Percentiles rank a stretch among this genome's conserved stretches.
Conservation (phyloP, 176 grass and related monocot genomes). For the Musa beccarii region DNA sequence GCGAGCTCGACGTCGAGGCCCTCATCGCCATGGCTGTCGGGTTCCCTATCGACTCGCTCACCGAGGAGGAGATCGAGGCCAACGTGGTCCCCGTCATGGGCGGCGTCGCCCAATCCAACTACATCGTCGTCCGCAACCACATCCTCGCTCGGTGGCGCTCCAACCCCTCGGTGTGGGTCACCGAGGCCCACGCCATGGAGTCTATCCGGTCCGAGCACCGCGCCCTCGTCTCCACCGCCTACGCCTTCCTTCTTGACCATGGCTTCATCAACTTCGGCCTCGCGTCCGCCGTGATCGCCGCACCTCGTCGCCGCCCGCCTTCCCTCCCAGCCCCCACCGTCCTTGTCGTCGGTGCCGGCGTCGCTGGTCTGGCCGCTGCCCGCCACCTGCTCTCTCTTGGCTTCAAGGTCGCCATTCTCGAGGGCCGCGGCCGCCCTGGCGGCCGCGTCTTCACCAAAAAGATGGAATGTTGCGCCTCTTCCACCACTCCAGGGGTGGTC, state of each 20-base stretch:
- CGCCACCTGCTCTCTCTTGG: constrained; percentile 71
- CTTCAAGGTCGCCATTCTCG: constrained; percentile 77
- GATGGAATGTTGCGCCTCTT: constrained; percentile 50
- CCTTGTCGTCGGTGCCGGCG: constrained; percentile 67
- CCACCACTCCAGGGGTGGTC: constrained; percentile 31
- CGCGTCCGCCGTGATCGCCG: constrained; percentile 43
- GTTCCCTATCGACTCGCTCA: constrained; percentile 75
- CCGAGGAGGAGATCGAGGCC: constrained; percentile 83
- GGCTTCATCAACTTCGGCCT: constrained; percentile 92
- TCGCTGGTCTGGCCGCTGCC: constrained; percentile 68
- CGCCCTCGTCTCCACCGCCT: constrained; percentile 49
- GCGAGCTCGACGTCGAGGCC: constrained; percentile 91
- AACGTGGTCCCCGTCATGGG: constrained; percentile 63
- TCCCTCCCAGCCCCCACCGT: constrained; percentile 53
- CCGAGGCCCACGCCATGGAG: constrained; percentile 50
- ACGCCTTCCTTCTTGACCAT: constrained; percentile 70
- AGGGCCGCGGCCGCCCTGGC: constrained; percentile 71
- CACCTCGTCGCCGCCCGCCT: constrained; percentile 35
- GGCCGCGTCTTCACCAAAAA: constrained; percentile 86
- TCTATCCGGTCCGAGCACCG: constrained; percentile 83
- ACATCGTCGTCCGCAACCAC: constrained; percentile 93
- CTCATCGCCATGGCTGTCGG: constrained; percentile 69
- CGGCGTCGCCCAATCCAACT: constrained; percentile 65
- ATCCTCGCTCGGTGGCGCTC: constrained; percentile 86
- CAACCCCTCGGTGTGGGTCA: constrained; percentile 47